Percentiles rank a stretch among this genome's conserved stretches.
These are phyloP conservation scores for Lasiodiplodia hormozganensis DNA, from an alignment of 2,329 filamentous ascomycete genomes.

Conservation along the genomic window DNA sequence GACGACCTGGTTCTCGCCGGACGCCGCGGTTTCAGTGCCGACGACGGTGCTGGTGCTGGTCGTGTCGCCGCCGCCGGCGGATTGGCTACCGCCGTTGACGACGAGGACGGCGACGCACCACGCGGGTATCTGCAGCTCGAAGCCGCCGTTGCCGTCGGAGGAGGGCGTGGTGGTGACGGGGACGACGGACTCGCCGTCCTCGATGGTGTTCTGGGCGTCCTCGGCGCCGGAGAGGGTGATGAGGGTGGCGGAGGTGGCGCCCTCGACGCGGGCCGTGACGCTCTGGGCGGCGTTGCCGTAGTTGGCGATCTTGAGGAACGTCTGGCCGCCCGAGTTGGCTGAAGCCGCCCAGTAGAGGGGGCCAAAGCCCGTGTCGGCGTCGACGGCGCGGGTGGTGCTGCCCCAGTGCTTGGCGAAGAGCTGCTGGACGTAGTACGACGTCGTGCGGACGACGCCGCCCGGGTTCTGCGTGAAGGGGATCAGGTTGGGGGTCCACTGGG, in stretches of 20 bases:
- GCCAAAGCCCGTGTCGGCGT: constrained; percentile 1
- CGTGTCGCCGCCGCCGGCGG: background rate
- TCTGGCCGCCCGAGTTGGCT: background rate
- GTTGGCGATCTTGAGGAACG: constrained; percentile 27
- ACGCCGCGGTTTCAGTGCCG: too few relatives aligned
- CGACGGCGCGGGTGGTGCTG: background rate
- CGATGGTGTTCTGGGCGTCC: background rate
- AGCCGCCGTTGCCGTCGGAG: background rate
- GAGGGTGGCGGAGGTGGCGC: constrained; percentile 1
- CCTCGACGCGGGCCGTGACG: constrained; percentile 5
- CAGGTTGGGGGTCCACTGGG: constrained; percentile 26
- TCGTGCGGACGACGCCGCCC: constrained; percentile 2
- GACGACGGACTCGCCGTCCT: constrained; percentile 1
- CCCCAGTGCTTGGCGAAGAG: constrained; percentile 23
- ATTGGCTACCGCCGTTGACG: background rate
- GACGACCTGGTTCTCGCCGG: too few relatives aligned
- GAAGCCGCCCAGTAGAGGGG: constrained; percentile 20
- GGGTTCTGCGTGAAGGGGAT: constrained; percentile 19
- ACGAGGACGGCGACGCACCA: constrained; percentile 39
- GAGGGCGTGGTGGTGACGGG: background rate
- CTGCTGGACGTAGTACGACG: constrained; percentile 27
- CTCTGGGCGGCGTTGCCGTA: constrained; percentile 13
- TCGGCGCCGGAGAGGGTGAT: constrained; percentile 11
- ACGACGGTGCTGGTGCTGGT: background rate
- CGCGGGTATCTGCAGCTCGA: constrained; percentile 12